Evolutionary conservation across 306 rosid genomes (phyloP).

Genomic region (Glycine soja): DNA sequence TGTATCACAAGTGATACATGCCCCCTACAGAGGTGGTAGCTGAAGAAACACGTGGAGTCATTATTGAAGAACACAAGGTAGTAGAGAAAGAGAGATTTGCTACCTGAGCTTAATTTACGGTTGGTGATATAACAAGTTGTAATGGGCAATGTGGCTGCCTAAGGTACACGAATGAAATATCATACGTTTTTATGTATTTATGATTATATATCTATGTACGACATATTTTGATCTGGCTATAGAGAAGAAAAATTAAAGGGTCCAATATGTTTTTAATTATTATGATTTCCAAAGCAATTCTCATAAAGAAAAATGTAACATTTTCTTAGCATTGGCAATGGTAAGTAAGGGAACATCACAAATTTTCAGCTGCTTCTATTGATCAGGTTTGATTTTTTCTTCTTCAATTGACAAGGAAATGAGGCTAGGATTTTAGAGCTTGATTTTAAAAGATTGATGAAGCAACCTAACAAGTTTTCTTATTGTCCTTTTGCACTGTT

Average conservation of each 20-base stretch:
- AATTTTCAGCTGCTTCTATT: slow-evolving; percentile 12
- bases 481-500: slow-evolving; percentile 25
- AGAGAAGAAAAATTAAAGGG: background rate
- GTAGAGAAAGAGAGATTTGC: slow-evolving; percentile 32
- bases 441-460: slow-evolving; percentile 18
- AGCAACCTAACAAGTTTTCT: slow-evolving; percentile 35
- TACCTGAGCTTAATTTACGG: slow-evolving; percentile 42
- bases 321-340: background rate
- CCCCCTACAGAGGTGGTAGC: slow-evolving; percentile 42
- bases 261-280: slow-evolving; percentile 1
- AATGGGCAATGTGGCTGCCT: slow-evolving; percentile 14
- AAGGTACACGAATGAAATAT: slow-evolving; percentile 21
- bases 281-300: background rate
- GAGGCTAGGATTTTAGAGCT: background rate
- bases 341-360: background rate
- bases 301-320: slow-evolving; percentile 9
- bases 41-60: slow-evolving; percentile 53
- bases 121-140: background rate
- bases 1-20: slow-evolving; percentile 38
- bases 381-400: slow-evolving; percentile 14
- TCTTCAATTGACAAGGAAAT: background rate
- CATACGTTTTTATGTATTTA: background rate
- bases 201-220: background rate
- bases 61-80: slow-evolving; percentile 41
- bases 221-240: background rate